phyloP scores from a whole-genome alignment of 139 green algal species.

The Chlorella vulgaris region DNA sequence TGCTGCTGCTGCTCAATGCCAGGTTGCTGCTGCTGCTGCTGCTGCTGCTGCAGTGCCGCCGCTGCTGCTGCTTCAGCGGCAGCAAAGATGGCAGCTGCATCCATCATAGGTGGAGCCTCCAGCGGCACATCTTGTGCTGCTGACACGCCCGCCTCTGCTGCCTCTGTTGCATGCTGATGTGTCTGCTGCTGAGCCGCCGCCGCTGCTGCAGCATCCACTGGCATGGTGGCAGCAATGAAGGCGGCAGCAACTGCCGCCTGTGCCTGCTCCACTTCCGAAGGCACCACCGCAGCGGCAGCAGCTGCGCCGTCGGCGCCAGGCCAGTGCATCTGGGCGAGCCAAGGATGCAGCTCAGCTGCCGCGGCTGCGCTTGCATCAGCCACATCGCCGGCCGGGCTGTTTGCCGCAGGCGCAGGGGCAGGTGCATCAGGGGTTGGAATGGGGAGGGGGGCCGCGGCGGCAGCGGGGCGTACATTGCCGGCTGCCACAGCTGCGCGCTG shows the following conservation, averaged over 20 bases:
- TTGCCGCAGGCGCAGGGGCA: not conserved
- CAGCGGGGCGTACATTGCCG: not conserved
- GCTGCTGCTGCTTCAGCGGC: constrained; percentile 2
- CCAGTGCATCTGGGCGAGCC: not conserved
- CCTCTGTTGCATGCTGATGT: too few species aligned
- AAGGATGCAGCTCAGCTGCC: not conserved
- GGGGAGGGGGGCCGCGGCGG: too few species aligned
- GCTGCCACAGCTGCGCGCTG: not conserved
- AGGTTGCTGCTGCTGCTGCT: too few species aligned
- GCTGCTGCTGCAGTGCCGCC: constrained; percentile 26
- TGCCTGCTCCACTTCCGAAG: not conserved
- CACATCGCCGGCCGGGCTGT: not conserved
- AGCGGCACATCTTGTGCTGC: not conserved
- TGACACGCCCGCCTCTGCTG: not conserved
- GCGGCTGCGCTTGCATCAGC: not conserved
- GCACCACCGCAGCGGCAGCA: too few species aligned
- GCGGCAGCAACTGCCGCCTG: not conserved
- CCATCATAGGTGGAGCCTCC: not conserved
- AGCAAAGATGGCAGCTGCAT: not conserved
- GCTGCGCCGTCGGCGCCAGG: not conserved
- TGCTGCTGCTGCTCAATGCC: too few species aligned
- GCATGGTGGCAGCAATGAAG: not conserved
- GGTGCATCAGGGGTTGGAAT: too few species aligned
- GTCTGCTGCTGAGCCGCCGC: not conserved
- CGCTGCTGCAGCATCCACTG: not conserved